Base-by-base conservation (phyloP, 768 basidiomycete genomes). In the Suillus ampliporus region DNA sequence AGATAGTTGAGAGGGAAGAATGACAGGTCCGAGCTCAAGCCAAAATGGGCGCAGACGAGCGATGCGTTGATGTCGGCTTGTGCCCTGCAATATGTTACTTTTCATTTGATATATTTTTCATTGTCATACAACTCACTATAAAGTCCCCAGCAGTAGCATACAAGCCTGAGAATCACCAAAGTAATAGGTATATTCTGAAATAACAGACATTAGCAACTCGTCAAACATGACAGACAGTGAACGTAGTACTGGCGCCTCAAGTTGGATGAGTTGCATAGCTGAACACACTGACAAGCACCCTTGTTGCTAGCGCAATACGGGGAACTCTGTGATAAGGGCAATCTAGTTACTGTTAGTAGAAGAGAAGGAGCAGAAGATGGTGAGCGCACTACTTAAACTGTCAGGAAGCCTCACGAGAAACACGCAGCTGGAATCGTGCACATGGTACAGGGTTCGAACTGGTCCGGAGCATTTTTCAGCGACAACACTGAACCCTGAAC, bases 391-490 rank as follows among this genome's bases (percentile, higher is more conserved):
- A 21, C n/a, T 44, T 44, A 13, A 44, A 4, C 44, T 44, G 44
- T 1, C 44, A 44, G 11, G 43, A 46, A 46, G 21, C 44, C 44
- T 46, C 19, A n/a, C 5, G 5, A 46, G 3, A 46, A 46, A 5
- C 11, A 46, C 0, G 8, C 21, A 11, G 44, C 10, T 6, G 5
- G 21, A 46, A 4, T 21, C 6, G 10, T 44, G 43, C 10, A 3
- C n/a, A n/a, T n/a, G n/a, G n/a, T n/a, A n/a, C n/a, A 44, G n/a
- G n/a, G n/a, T 44, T 44, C n/a, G 10, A 1, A 44, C 43, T 0
- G 9, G n/a, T 44, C n/a, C 1, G 4, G n/a, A 44, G n/a, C n/a
- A 44, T 44, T 44, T 44, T 11, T 44, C 43, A n/a, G 71, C 57
- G 3, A 69, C 66, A 0, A 28, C 43, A 44, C 4, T 5, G 10